phyloP scores from a whole-genome alignment of 2,329 filamentous ascomycete species.

The Ramularia collo-cygni region DNA sequence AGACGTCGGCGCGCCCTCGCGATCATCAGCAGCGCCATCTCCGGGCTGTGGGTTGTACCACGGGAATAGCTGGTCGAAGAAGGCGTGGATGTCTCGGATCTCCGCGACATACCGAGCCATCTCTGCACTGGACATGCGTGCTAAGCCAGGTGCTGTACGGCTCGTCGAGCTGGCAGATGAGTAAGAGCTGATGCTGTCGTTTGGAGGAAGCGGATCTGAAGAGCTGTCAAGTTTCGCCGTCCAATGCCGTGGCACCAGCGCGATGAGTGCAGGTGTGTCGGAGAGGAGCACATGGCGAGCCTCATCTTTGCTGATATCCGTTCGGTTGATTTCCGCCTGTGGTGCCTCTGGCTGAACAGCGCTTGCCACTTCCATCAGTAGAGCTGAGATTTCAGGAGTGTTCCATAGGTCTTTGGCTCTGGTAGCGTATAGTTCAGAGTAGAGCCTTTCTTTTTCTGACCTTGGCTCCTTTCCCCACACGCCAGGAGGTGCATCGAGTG shows the following conservation, averaged over 20 bases:
- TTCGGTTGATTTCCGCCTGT: constrained; percentile 33
- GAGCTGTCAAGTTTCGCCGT: constrained; percentile 62
- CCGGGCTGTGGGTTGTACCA: no score
- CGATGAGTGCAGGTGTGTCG: constrained; percentile 64
- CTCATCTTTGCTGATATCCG: constrained; percentile 46
- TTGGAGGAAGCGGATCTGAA: constrained; percentile 76
- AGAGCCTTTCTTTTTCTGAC: constrained; percentile 58
- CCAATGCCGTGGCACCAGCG: constrained; percentile 59
- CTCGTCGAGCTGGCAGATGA: no score
- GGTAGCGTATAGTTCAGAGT: constrained; percentile 68
- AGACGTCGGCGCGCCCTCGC: no score
- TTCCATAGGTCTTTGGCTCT: constrained; percentile 82
- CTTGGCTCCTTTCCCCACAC: constrained; percentile 75
- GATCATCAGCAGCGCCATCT: no score
- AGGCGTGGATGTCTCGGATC: no score
- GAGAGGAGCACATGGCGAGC: constrained; percentile 74
- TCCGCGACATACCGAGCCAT: no score
- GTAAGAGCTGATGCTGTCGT: constrained; percentile 31
- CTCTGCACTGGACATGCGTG: no score
- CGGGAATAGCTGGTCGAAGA: no score
- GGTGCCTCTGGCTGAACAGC: constrained; percentile 39
- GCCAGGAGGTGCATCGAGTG: constrained; percentile 66
- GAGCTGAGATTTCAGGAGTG: constrained; percentile 59
- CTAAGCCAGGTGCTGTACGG: no score
- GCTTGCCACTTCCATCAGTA: constrained; percentile 65